These are phyloP conservation scores for Candida pseudofarinosa DNA, from an alignment of 805 yeast genomes.

Conservation along the genomic window DNA sequence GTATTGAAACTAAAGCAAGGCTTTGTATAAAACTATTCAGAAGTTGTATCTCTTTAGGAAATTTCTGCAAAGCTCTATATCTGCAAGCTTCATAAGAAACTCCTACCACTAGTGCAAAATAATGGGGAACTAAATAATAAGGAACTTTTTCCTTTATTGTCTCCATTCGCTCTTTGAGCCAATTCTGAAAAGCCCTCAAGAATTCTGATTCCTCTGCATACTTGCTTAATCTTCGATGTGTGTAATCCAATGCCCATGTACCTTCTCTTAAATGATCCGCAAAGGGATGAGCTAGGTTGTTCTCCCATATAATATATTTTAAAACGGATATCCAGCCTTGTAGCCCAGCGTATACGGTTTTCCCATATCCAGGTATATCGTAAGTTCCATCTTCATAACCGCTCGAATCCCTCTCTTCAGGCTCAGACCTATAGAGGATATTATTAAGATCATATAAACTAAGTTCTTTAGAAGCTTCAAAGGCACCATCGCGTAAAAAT, in stretches of 20 bases:
- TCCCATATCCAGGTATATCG: conserved; percentile 68
- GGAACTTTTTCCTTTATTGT: conserved; percentile 62
- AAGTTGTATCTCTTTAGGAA: conserved; percentile 50
- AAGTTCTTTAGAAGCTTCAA: conserved; percentile 62
- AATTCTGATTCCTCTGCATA: conserved; percentile 45
- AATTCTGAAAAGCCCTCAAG: conserved; percentile 53
- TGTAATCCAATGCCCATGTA: conserved; percentile 83
- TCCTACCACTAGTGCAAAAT: conserved; percentile 79
- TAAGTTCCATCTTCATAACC: conserved; percentile 72
- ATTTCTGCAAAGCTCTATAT: conserved; percentile 54
- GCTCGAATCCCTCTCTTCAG: conserved; percentile 83
- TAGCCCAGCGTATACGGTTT: conserved; percentile 79
- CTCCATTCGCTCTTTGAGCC: conserved; percentile 66
- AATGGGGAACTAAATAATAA: conserved; percentile 77
- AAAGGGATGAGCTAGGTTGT: conserved; percentile 80
- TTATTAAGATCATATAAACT: conserved; percentile 69
- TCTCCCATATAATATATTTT: conserved; percentile 55
- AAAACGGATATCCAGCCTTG: conserved; percentile 87
- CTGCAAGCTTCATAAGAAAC: conserved; percentile 81
- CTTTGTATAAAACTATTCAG: conserved; percentile 75
- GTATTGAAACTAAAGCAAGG: conserved; percentile 76
- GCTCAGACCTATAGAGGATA: conserved; percentile 70
- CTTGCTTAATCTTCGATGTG: conserved; percentile 56
- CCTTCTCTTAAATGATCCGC: conserved; percentile 80
- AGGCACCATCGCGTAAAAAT: conserved; percentile 69